Conservation (phyloP, 140 eudicot species). For the Bidens hawaiensis region DNA sequence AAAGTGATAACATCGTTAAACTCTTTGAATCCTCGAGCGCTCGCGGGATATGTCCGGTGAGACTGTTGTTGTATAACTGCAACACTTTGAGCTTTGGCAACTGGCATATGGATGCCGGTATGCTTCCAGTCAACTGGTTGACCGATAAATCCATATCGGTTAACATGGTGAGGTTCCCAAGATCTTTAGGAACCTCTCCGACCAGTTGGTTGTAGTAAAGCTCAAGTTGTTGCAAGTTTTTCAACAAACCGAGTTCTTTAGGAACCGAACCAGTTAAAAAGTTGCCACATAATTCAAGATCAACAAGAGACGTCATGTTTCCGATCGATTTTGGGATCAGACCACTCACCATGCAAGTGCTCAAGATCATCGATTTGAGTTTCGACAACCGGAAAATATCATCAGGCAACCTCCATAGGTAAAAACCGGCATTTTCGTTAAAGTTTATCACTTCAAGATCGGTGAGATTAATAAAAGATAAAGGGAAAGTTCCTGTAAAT, state of each 20-base stretch:
- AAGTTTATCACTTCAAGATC: slow-evolving; percentile 60
- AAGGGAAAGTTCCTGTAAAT: slow-evolving; percentile 69
- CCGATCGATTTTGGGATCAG: slow-evolving; percentile 57
- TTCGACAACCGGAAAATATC: slow-evolving; percentile 43
- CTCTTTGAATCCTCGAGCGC: slow-evolving; percentile 54
- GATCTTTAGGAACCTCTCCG: slow-evolving; percentile 61
- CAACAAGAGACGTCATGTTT: slow-evolving; percentile 76
- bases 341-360: slow-evolving; percentile 70
- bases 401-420: slow-evolving; percentile 64
- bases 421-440: slow-evolving; percentile 59
- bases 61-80: slow-evolving; percentile 86
- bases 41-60: slow-evolving; percentile 69
- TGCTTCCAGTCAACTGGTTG: slow-evolving; percentile 54
- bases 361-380: slow-evolving; percentile 53
- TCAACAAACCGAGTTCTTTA: slow-evolving; percentile 52
- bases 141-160: slow-evolving; percentile 75
- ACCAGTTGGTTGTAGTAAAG: slow-evolving; percentile 73
- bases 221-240: slow-evolving; percentile 57
- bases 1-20: slow-evolving; percentile 53
- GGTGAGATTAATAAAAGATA: slow-evolving; percentile 65
- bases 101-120: slow-evolving; percentile 64
- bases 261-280: slow-evolving; percentile 56
- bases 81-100: slow-evolving; percentile 59
- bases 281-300: slow-evolving; percentile 79
- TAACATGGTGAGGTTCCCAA: slow-evolving; percentile 67